Conservation (phyloP, 1,284 basidiomycete species). For the Microbotryum silenes-acaulis region DNA sequence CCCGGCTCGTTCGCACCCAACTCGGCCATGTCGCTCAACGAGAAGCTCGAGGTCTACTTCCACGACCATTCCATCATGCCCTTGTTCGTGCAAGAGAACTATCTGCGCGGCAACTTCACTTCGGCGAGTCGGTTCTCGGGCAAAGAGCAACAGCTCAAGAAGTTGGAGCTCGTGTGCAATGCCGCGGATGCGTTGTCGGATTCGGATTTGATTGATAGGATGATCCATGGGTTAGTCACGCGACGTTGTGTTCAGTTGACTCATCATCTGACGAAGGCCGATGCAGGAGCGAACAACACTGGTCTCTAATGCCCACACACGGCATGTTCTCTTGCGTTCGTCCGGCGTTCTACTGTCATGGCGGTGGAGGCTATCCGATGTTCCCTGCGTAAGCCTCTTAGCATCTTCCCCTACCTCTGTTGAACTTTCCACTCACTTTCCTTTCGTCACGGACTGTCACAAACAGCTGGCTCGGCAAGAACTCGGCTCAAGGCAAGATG, state of each 20-base stretch:
- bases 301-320: constrained; percentile 89
- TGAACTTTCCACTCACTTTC: constrained; percentile 7
- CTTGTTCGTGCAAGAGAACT: constrained; percentile 91
- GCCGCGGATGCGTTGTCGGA: constrained; percentile 90
- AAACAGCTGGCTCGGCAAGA: constrained; percentile 86
- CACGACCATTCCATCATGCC: constrained; percentile 91
- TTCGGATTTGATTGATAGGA: constrained; percentile 83
- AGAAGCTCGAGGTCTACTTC: constrained; percentile 95
- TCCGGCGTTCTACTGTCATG: constrained; percentile 74
- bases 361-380: constrained; percentile 47
- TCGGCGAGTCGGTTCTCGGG: constrained; percentile 43
- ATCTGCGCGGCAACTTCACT: constrained; percentile 71
- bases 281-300: constrained; percentile 80
- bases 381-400: constrained; percentile 66
- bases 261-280: background rate
- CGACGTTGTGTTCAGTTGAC: background rate
- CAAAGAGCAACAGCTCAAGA: constrained; percentile 54
- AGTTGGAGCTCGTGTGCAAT: constrained; percentile 57
- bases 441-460: background rate
- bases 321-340: constrained; percentile 81
- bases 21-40: constrained; percentile 68
- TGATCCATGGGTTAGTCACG: constrained; percentile 77
- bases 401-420: background rate
- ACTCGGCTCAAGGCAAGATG: constrained; percentile 83
- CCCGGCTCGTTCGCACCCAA: constrained; percentile 83